Percentiles rank a stretch among this genome's conserved stretches.
These are phyloP conservation scores for Plasmodium yoelii DNA, from an alignment of 169 alveolate genomes.

Conservation along the genomic window DNA sequence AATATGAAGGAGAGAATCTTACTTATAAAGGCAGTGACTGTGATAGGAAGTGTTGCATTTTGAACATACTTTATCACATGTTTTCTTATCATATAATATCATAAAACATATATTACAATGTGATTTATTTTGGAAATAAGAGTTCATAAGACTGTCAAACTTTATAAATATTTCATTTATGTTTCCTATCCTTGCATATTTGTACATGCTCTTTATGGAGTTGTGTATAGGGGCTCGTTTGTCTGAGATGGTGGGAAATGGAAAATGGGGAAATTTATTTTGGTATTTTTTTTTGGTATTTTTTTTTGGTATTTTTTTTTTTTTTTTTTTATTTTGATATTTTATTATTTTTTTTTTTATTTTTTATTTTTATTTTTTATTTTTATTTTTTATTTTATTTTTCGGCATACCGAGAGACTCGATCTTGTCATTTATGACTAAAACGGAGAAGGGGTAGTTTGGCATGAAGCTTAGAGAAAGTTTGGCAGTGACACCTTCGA, in stretches of 20 bases:
- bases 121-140: constrained; percentile 52
- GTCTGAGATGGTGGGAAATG: constrained; percentile 28
- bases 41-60: constrained; percentile 55
- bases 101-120: constrained; percentile 68
- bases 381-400: too few relatives aligned
- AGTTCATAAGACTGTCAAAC: constrained; percentile 60
- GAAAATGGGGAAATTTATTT: neutral
- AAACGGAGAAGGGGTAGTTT: constrained; percentile 51
- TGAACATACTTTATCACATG: constrained; percentile 58
- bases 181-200: constrained; percentile 54
- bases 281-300: too few relatives aligned
- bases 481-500: constrained; percentile 60
- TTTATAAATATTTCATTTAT: constrained; percentile 63
- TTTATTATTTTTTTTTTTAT: too few relatives aligned
- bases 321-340: too few relatives aligned
- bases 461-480: constrained; percentile 40
- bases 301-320: too few relatives aligned
- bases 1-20: neutral
- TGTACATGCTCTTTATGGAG: constrained; percentile 70
- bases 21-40: constrained; percentile 70
- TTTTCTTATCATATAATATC: constrained; percentile 41
- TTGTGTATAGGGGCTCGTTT: constrained; percentile 51
- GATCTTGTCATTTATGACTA: constrained; percentile 45
- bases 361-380: too few relatives aligned
- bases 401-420: constrained; percentile 34